Evolutionary conservation across 495 filamentous ascomycete species (phyloP), one percentile per base, ranked within the genome.

Genomic region (Rostrohypoxylon terebratum): DNA sequence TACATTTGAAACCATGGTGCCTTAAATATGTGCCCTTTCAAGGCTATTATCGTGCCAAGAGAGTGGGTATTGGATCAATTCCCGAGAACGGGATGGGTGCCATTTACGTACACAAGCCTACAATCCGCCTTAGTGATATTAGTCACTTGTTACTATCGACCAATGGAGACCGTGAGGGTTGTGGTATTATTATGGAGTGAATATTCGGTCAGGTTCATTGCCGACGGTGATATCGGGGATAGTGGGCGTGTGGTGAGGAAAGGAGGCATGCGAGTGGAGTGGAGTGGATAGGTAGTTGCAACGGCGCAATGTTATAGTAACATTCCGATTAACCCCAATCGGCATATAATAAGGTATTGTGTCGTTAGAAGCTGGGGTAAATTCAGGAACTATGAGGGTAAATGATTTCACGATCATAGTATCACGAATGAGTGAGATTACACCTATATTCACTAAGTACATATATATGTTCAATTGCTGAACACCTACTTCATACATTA

Each of bases 171-270:
- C n/a, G 18, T 20, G 42, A 45, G 20, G 16, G 42, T 45, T 5
- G 8, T 8, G 42, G 13, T 20, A 8, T 20, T 45, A 45, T 7
- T 18, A 45, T 45, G 38, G 38, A n/a, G 38, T 14, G 10, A 45
- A 7, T 20, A 45, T 18, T 45, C 3, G 16, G n/a, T 45, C n/a
- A 45, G 3, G 16, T 7, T 9, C 13, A 45, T 18, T 45, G 42
- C 42, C 42, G 42, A 18, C 42, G 42, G 42, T 45, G 42, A 45
- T 45, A 45, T 18, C 13, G 42, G 42, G n/a, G 42, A 45, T 45
- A 45, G 16, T 45, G 42, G 42, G 42, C 16, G 8, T 45, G 8
- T 18, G 42, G 42, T 45, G 7, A 45, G n/a, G 20, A 20, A 45
- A 45, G 42, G 42, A 16, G 38, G 0, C 1, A 42, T n/a, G 14